Base-by-base conservation (phyloP, 2,329 filamentous ascomycete genomes). In the Fusarium caatingaense region DNA sequence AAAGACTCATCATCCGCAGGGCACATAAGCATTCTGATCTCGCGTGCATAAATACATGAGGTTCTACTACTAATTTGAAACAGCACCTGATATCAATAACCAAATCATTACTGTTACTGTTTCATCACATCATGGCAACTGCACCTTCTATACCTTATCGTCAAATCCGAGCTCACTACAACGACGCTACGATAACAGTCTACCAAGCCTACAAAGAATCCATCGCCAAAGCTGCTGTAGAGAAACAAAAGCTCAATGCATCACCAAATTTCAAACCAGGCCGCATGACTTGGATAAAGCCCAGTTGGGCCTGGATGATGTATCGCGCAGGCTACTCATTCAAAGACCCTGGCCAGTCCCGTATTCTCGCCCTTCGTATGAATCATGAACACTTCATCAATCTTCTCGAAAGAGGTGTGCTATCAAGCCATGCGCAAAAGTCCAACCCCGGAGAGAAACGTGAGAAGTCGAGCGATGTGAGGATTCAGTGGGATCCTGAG, bases 401-500 rank as follows among this genome's bases (percentile, higher is more conserved):
- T 18, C 77, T 89, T 5, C 77, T 90, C 3, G 72, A 76, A 21
- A 67, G 73, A 40, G 78, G 79, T 10, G 72, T 80, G 15, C 61
- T 83, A 28, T 76, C 81, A 21, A 75, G 63, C 1, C 76, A 80
- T 28, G 60, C 37, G n/a, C 53, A 51, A 32, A 66, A 53, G 20
- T 4, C 23, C 3, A 55, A 54, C 15, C 41, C 32, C 11, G 32
- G 46, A 7, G 51, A 44, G 13, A 74, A 55, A 44, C 76, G 75
- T n/a, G 75, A 74, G 48, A 78, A 73, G 65, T 61, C 77, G 6
- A 55, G 57, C 6, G 74, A 78, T 20, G 86, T 90, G 1, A 81
- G 84, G n/a, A 81, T 90, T 10, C 88, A 90, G 74, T 91, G 89
- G 88, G 89, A 91, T 76, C 88, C 88, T 0, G 89, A 91, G 73